phyloP scores from a whole-genome alignment of 805 yeast genomes.

The Candida caryicola region DNA sequence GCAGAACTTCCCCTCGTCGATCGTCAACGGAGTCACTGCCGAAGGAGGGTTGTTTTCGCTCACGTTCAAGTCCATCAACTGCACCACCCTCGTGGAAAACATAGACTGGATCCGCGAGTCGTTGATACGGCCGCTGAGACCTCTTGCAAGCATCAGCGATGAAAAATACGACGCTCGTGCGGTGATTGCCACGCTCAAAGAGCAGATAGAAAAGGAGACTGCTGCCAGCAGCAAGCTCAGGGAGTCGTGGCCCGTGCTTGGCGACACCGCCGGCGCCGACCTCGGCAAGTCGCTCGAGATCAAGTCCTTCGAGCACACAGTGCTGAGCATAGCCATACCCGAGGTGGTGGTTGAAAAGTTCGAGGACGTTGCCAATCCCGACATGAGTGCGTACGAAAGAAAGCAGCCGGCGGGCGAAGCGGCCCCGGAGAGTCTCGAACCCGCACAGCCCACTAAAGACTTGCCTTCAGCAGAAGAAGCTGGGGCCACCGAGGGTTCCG shows the following conservation, averaged over 20 bases:
- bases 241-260: constrained; percentile 1
- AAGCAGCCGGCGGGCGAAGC: no score
- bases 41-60: constrained; percentile 42
- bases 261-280: background rate
- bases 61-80: constrained; percentile 40
- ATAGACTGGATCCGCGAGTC: constrained; percentile 30
- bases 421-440: no score
- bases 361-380: constrained; percentile 24
- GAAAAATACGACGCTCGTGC: constrained; percentile 14
- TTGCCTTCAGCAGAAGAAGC: background rate
- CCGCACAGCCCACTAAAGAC: no score
- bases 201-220: constrained; percentile 17
- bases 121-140: constrained; percentile 17
- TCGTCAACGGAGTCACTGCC: constrained; percentile 37
- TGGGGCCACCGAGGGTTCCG: no score
- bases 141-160: constrained; percentile 15
- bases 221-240: background rate
- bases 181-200: constrained; percentile 17
- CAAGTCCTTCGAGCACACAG: background rate
- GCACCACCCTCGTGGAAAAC: constrained; percentile 35
- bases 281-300: background rate
- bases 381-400: constrained; percentile 15
- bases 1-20: constrained; percentile 31
- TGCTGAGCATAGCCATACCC: constrained; percentile 6
- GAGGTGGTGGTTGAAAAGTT: constrained; percentile 16